Conservation (phyloP, 257 asterid species). For the Paraleonurus japonicus region DNA sequence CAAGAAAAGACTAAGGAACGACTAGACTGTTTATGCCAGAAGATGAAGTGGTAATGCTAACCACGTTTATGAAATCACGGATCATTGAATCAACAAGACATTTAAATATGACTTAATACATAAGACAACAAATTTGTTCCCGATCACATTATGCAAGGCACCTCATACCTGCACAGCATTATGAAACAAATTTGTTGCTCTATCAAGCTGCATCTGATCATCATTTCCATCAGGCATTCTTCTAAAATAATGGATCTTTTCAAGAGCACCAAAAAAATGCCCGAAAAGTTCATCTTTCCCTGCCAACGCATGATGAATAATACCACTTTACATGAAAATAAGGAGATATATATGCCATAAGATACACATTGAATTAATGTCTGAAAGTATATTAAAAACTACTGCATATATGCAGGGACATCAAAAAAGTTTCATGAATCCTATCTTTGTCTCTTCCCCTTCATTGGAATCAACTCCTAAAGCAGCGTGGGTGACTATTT, state of each 20-base stretch:
- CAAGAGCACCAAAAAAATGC: constrained; percentile 71
- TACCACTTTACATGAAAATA: background rate
- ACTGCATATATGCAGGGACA: background rate
- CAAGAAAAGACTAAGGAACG: background rate
- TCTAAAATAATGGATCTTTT: constrained; percentile 57
- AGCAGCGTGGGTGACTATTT: background rate
- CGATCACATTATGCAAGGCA: background rate
- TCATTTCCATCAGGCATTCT: constrained; percentile 69
- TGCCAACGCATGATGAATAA: constrained; percentile 33
- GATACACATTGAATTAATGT: background rate
- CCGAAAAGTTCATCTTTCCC: constrained; percentile 80
- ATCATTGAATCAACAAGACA: background rate
- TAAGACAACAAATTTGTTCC: constrained; percentile 1
- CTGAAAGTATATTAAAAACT: background rate
- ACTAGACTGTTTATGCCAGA: background rate
- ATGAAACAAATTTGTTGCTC: constrained; percentile 58
- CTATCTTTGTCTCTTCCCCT: background rate
- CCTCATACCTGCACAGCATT: constrained; percentile 63
- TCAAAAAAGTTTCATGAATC: background rate
- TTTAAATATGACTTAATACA: background rate
- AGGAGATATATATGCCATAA: background rate
- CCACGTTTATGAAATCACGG: background rate
- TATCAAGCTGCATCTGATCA: constrained; percentile 69
- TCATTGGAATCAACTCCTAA: background rate
- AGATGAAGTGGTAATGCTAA: background rate